Conservation (phyloP, 2,329 filamentous ascomycete genomes). For the Drechslerella stenobrocha region DNA sequence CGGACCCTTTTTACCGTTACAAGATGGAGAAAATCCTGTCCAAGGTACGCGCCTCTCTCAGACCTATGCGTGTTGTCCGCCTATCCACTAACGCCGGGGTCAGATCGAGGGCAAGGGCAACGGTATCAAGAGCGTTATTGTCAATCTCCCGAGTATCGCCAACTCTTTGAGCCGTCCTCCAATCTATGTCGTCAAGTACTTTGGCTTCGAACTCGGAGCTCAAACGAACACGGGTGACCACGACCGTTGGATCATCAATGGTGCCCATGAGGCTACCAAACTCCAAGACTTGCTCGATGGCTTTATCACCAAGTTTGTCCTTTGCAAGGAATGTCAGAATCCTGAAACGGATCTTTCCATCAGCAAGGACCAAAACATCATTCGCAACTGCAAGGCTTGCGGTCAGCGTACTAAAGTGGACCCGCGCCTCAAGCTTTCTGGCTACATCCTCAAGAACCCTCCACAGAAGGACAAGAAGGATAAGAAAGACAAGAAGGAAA, state of each 20-base stretch:
- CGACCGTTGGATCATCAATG: conserved; percentile 99
- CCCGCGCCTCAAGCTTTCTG: conserved; percentile 89
- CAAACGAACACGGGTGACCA: conserved; percentile 97
- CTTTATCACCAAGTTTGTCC: conserved; percentile 98
- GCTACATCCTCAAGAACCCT: conserved; percentile 95
- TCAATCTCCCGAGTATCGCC: conserved; percentile 93
- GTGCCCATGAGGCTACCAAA: conserved; percentile 90
- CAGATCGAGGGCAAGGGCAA: conserved; percentile 97
- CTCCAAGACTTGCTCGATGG: conserved; percentile 97
- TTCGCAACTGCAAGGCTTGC: conserved; percentile 98
- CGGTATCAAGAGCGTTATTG: conserved; percentile 98
- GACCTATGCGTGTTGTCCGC: background rate
- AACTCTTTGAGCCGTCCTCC: conserved; percentile 88
- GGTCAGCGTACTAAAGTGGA: conserved; percentile 91
- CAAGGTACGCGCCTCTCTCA: conserved; percentile 60
- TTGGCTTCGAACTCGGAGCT: conserved; percentile 96
- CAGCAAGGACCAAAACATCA: conserved; percentile 81
- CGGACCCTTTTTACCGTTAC: conserved; percentile 99
- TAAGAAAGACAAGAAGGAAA: conserved; percentile 77
- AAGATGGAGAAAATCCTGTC: conserved; percentile 99
- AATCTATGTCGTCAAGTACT: conserved; percentile 98
- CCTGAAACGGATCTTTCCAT: conserved; percentile 95
- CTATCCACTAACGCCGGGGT: conserved; percentile 1
- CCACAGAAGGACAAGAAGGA: conserved; percentile 91
- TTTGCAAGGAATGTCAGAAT: conserved; percentile 99